These are phyloP conservation scores for Phytophthora uliginosa DNA, from an alignment of 352 stramenopile species.

Conservation along the genomic window DNA sequence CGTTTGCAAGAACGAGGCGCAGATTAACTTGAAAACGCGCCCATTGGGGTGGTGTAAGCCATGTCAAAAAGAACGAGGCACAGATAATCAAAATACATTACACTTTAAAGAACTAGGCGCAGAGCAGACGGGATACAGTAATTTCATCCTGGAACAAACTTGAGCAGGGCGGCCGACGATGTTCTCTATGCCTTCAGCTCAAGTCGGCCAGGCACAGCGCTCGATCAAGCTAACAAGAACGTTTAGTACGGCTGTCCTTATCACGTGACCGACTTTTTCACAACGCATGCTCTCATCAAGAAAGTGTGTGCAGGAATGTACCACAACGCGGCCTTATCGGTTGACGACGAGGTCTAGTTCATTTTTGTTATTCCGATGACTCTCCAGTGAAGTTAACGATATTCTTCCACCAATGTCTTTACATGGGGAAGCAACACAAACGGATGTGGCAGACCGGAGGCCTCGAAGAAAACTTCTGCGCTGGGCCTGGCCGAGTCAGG, in stretches of 20 bases:
- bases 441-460: slow-evolving; percentile 82
- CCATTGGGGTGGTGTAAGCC: too few relatives aligned
- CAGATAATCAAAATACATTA: too few relatives aligned
- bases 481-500: slow-evolving; percentile 69
- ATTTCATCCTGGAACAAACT: slow-evolving; percentile 43
- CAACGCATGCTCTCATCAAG: slow-evolving; percentile 87
- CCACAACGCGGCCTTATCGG: slow-evolving; percentile 92
- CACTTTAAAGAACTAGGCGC: too few relatives aligned
- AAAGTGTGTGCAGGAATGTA: slow-evolving; percentile 91
- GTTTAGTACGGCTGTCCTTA: too few relatives aligned
- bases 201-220: slow-evolving; percentile 68
- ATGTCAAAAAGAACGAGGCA: too few relatives aligned
- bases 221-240: too few relatives aligned
- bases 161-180: slow-evolving; percentile 79
- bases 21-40: too few relatives aligned
- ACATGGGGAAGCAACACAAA: slow-evolving; percentile 95
- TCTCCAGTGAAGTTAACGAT: neutral
- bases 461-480: slow-evolving; percentile 85
- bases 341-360: slow-evolving; percentile 84
- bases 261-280: slow-evolving; percentile 79
- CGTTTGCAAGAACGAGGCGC: too few relatives aligned
- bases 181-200: slow-evolving; percentile 70
- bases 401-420: slow-evolving; percentile 69
- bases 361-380: neutral
- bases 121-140: too few relatives aligned